Evolutionary conservation across 371 early-diverging fungal species (phyloP), one percentile per base, ranked within the genome.

Genomic region (Gilbertella persicaria): DNA sequence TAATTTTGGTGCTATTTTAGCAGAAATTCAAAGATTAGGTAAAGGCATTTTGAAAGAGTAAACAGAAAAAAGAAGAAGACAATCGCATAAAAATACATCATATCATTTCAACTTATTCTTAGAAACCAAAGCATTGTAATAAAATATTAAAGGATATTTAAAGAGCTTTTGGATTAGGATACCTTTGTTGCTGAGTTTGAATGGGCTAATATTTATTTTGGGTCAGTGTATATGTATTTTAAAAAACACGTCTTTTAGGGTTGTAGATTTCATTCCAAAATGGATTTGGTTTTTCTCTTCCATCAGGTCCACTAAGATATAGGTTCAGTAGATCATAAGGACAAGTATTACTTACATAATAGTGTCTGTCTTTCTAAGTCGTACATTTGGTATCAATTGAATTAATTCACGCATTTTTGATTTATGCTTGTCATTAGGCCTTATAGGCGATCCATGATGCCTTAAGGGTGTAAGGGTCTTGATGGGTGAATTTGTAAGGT

Each of bases 1-100:
- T 14, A 90, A 91, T 57, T 74, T 80, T 46, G 66, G 62, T 42
- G 90, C 89, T 2, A 85, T 91, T 54, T 60, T 83, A 17, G 75
- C 79, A 5, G 93, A 90, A 64, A 82, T 90, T 55, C 75, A 80
- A 48, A 60, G 88, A 46, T 40, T 60, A 49, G 51, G 50, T 4
- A 44, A 50, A 19, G 50, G 50, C 12, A 35, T 54, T 8, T 49
- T 49, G n/a, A 26, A 25, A 37, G 17, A 50, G 25, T 23, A 42
- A 43, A 16, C 49, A 38, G 16, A 57, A 23, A 25, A 43, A 25
- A 43, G 9, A 28, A 28, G 9, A 28, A 28, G 28, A 9, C 28
- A 28, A 5, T 5, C 4, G 9, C 28, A 5, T 13, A 24, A 24
- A 43, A 24, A n/a, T 12, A 43, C 4, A 43, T 13, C 16, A 44